Percentiles rank a stretch among this genome's conserved stretches.
phyloP scores from a whole-genome alignment of 495 filamentous ascomycete genomes.

The Aspergillus asperescens region DNA sequence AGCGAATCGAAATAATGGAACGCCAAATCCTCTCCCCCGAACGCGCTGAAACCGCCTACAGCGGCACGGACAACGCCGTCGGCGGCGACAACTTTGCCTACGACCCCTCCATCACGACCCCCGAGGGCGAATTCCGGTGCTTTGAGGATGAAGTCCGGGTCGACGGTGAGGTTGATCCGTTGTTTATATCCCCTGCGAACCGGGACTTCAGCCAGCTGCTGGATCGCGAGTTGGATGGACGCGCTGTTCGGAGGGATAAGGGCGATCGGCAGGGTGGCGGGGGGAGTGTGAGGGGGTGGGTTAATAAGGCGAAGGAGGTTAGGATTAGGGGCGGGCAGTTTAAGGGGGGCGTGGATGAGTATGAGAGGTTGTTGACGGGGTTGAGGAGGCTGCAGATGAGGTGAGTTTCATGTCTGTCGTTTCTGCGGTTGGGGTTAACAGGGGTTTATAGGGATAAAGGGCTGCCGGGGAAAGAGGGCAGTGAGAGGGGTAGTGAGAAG shows the following conservation, averaged over 20 bases:
- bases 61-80: slow-evolving; percentile 13
- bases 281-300: slow-evolving; percentile 12
- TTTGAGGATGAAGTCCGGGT: not conserved
- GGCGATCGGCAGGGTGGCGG: not conserved
- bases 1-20: not conserved
- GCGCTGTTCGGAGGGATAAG: not conserved
- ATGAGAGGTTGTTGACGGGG: slow-evolving; percentile 12
- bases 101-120: slow-evolving; percentile 5
- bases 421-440: not conserved
- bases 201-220: not conserved
- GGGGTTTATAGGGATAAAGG: not conserved
- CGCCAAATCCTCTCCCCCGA: slow-evolving; percentile 7
- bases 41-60: slow-evolving; percentile 9
- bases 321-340: not conserved
- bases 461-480: not conserved
- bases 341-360: not conserved
- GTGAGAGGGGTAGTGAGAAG: too few relatives aligned
- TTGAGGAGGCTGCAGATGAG: slow-evolving; percentile 15
- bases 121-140: slow-evolving; percentile 3
- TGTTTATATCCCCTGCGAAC: slow-evolving; percentile 12
- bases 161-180: slow-evolving; percentile 1
- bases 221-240: not conserved
- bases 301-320: slow-evolving; percentile 8
- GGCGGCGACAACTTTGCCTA: slow-evolving; percentile 2
- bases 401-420: not conserved